Evolutionary conservation across 1,284 basidiomycete genomes (phyloP).

Genomic region (Trichosporon coremiiforme): DNA sequence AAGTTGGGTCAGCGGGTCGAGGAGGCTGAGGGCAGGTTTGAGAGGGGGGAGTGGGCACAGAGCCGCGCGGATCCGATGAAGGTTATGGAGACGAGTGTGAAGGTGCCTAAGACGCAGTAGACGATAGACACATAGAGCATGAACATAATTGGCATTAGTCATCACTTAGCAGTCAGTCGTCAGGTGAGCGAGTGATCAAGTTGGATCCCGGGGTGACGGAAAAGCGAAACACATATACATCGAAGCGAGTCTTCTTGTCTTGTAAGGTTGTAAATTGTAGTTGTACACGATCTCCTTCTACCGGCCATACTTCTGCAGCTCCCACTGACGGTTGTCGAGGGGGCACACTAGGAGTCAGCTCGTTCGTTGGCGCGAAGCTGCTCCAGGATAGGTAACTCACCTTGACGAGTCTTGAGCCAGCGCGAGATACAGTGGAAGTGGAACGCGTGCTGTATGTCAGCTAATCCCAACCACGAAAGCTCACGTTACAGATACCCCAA

Average conservation of each 20-base stretch:
- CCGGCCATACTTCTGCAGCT: conserved; percentile 57
- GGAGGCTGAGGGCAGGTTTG: conserved; percentile 50
- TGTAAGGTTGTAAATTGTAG: background rate
- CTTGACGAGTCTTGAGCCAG: conserved; percentile 97
- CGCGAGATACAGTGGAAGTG: conserved; percentile 99
- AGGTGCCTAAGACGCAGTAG: background rate
- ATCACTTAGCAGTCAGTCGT: background rate
- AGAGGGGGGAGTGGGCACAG: conserved; percentile 47
- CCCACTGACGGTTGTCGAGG: conserved; percentile 73
- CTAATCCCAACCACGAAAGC: background rate
- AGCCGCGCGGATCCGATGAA: conserved; percentile 27
- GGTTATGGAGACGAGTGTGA: background rate
- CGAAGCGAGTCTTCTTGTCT: background rate
- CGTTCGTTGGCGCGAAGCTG: no score
- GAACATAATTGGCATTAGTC: background rate
- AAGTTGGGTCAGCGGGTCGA: conserved; percentile 50
- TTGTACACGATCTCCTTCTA: conserved; percentile 31
- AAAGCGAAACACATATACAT: conserved; percentile 11
- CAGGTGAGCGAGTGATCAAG: no score
- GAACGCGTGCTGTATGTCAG: conserved; percentile 81
- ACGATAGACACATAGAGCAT: background rate
- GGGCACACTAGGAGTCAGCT: conserved; percentile 72
- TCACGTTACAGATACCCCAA: conserved; percentile 98
- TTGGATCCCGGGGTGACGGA: no score
- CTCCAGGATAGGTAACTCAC: conserved; percentile 35